Percentiles rank a stretch among this genome's conserved stretches.
phyloP scores from a whole-genome alignment of 1,284 basidiomycete genomes.

The Phylloporus gajari region DNA sequence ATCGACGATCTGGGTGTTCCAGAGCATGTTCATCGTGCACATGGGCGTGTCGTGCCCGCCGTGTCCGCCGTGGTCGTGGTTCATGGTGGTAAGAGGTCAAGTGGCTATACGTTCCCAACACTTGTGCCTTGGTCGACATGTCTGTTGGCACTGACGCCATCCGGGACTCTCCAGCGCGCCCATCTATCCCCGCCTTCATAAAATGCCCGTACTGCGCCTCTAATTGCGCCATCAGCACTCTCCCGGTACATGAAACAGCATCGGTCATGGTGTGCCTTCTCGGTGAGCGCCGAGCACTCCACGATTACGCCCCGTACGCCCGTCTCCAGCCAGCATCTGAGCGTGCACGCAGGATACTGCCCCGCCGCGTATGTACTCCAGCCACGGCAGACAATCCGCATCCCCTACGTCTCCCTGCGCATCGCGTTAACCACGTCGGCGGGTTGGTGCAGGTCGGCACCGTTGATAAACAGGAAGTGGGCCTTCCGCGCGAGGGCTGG shows the following conservation, averaged over 20 bases:
- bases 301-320: conserved; percentile 86
- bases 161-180: no score
- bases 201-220: conserved; percentile 80
- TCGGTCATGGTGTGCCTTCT: conserved; percentile 78
- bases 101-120: no score
- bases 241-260: conserved; percentile 46
- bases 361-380: conserved; percentile 74
- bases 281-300: conserved; percentile 90
- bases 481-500: conserved; percentile 69
- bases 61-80: conserved; percentile 62
- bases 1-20: conserved; percentile 80
- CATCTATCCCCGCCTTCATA: conserved; percentile 81
- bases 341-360: conserved; percentile 64
- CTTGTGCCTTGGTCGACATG: no score
- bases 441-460: conserved; percentile 87
- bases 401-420: conserved; percentile 82
- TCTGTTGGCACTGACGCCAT: no score
- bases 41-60: conserved; percentile 60
- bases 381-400: conserved; percentile 88
- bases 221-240: conserved; percentile 73
- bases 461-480: conserved; percentile 84
- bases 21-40: conserved; percentile 79
- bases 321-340: no score
- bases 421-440: conserved; percentile 92
- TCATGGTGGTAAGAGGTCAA: conserved; percentile 15